phyloP scores from a whole-genome alignment of 805 yeast species.

The Spathaspora boniae region DNA sequence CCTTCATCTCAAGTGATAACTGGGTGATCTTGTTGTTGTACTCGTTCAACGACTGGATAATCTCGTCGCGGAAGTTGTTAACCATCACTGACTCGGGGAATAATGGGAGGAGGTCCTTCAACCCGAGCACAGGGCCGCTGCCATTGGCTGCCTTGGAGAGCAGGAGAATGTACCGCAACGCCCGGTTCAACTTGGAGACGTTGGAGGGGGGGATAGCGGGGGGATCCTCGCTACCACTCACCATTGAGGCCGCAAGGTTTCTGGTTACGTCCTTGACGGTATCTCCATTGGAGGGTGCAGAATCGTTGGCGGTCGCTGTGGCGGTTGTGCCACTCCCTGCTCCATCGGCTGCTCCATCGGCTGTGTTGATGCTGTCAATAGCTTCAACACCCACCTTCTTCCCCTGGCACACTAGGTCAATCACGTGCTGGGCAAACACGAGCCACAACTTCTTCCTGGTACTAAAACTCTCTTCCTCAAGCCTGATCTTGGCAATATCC shows the following conservation, averaged over 20 bases:
- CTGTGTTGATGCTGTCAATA: too few relatives aligned
- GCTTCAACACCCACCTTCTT: conserved; percentile 14
- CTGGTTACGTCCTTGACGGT: conserved; percentile 3
- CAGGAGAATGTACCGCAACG: conserved; percentile 28
- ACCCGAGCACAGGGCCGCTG: conserved; percentile 40
- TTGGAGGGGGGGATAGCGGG: background rate
- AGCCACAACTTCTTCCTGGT: conserved; percentile 73
- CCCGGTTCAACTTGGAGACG: conserved; percentile 18
- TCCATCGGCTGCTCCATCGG: conserved; percentile 1
- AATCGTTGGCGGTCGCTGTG: background rate
- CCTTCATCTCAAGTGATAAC: conserved; percentile 71
- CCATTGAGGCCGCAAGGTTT: conserved; percentile 12
- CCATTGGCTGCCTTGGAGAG: conserved; percentile 18
- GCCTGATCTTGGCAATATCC: conserved; percentile 17
- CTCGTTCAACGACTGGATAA: conserved; percentile 72
- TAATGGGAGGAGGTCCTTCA: conserved; percentile 79
- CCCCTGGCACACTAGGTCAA: conserved; percentile 26
- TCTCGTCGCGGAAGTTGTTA: conserved; percentile 78
- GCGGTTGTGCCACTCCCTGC: background rate
- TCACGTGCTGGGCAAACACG: conserved; percentile 53
- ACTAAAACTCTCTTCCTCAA: conserved; percentile 32
- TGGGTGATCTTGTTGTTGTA: conserved; percentile 65
- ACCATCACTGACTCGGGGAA: conserved; percentile 83
- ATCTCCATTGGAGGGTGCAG: too few relatives aligned
- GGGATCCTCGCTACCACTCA: conserved; percentile 7